Conservation (phyloP, 2,329 filamentous ascomycete species). For the Colletotrichum navitas region DNA sequence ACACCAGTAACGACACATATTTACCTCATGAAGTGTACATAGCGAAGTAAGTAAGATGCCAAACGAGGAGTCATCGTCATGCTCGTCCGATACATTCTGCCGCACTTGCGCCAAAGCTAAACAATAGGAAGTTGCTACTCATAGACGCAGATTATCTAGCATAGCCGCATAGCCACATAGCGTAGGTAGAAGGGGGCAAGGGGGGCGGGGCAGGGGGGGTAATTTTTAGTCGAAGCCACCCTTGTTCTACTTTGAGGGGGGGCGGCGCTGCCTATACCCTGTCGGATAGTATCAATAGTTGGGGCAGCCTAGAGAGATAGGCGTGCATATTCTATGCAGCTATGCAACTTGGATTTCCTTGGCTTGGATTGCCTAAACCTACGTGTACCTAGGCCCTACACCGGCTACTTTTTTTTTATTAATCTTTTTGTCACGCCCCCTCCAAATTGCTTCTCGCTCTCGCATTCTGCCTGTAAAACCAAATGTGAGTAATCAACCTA, state of each 20-base stretch:
- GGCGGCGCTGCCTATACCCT: constrained; percentile 1
- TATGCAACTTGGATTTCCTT: neutral
- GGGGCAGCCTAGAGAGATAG: constrained; percentile 1
- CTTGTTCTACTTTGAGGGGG: neutral
- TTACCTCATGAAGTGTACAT: neutral
- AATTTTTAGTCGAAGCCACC: neutral
- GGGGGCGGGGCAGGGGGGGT: neutral
- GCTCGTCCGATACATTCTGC: neutral
- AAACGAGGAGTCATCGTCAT: neutral
- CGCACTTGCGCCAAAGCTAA: neutral
- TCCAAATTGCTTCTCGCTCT: no score
- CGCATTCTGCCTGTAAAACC: no score
- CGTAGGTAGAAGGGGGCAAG: neutral
- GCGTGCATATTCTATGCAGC: neutral
- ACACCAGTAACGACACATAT: neutral
- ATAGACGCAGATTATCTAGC: neutral
- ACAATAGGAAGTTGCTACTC: neutral
- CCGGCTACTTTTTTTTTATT: neutral
- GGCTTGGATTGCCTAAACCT: neutral
- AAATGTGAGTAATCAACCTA: no score
- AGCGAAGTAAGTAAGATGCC: neutral
- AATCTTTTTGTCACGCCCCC: no score
- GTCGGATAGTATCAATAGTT: constrained; percentile 1
- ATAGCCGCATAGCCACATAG: neutral
- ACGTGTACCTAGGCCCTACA: neutral